These are phyloP conservation scores for Debaryomyces nepalensis DNA, from an alignment of 1,139 yeast genomes.

Conservation along the genomic window DNA sequence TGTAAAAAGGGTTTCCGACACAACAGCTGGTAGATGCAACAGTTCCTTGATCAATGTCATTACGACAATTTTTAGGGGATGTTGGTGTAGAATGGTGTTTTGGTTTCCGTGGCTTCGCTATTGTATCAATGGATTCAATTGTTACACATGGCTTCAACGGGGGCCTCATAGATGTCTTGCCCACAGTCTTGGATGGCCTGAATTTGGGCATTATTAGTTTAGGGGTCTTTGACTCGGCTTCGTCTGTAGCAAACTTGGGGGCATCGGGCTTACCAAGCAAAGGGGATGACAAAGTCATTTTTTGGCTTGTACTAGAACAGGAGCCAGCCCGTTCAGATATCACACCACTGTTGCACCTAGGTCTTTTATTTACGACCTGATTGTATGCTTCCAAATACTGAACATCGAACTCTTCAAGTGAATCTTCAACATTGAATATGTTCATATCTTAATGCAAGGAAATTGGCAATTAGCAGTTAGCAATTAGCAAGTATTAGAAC, in stretches of 20 bases:
- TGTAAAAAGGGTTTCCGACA: conserved; percentile 10
- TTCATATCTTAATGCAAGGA: too few species aligned
- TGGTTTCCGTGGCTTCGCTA: conserved; percentile 16
- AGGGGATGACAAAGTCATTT: conserved; percentile 25
- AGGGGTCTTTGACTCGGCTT: too few species aligned
- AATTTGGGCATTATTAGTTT: too few species aligned
- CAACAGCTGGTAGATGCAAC: conserved; percentile 9
- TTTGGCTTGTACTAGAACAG: conserved; percentile 12
- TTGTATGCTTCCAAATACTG: conserved; percentile 27
- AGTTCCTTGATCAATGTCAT: not conserved
- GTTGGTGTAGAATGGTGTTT: conserved; percentile 13
- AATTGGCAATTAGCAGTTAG: too few species aligned
- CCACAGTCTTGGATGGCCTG: conserved; percentile 1
- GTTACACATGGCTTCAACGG: conserved; percentile 32
- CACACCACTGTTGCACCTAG: not conserved
- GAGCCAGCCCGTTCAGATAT: conserved; percentile 9
- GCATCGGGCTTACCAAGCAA: conserved; percentile 20
- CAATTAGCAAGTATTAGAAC: too few species aligned
- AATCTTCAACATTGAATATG: conserved; percentile 22
- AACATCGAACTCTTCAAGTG: conserved; percentile 28
- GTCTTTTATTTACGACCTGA: conserved; percentile 15
- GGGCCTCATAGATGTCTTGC: conserved; percentile 17
- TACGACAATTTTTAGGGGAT: conserved; percentile 7
- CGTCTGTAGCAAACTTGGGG: conserved; percentile 11
- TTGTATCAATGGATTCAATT: conserved; percentile 29